phyloP scores from a whole-genome alignment of 1,139 yeast species.

The Diutina rugosa region DNA sequence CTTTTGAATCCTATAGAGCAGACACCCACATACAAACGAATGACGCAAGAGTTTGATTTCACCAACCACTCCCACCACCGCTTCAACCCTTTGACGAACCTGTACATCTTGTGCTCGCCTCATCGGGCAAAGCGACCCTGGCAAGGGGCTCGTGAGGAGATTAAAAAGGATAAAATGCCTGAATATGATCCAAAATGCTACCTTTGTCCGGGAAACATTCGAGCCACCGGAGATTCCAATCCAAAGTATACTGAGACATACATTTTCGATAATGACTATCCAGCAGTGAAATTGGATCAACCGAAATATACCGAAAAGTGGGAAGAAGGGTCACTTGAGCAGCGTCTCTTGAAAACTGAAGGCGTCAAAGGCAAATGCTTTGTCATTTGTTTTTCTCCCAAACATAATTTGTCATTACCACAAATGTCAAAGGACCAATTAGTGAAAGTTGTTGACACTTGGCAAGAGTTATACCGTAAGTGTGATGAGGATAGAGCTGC shows the following conservation, averaged over 20 bases:
- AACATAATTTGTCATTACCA: conserved; percentile 56
- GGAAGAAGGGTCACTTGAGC: conserved; percentile 12
- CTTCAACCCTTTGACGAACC: conserved; percentile 49
- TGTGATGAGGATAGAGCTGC: conserved; percentile 22
- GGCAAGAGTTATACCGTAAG: conserved; percentile 42
- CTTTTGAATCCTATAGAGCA: conserved; percentile 1
- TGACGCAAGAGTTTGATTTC: conserved; percentile 22
- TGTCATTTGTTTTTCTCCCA: conserved; percentile 67
- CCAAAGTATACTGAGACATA: conserved; percentile 47
- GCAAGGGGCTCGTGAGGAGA: conserved; percentile 63
- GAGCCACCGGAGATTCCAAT: conserved; percentile 55
- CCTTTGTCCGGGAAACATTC: conserved; percentile 59
- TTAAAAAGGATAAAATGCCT: conserved; percentile 31
- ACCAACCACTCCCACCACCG: conserved; percentile 55
- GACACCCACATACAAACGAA: background rate
- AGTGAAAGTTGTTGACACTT: conserved; percentile 37
- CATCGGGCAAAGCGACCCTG: conserved; percentile 72
- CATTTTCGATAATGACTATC: conserved; percentile 55
- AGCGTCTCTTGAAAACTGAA: conserved; percentile 37
- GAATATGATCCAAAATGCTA: conserved; percentile 55
- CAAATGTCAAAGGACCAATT: conserved; percentile 38
- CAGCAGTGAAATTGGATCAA: conserved; percentile 53
- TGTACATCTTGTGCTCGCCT: conserved; percentile 62
- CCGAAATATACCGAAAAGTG: conserved; percentile 23
- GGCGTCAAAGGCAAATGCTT: conserved; percentile 60